Base-by-base conservation (phyloP, 306 rosid genomes). In the Sechiopsis laciniata region DNA sequence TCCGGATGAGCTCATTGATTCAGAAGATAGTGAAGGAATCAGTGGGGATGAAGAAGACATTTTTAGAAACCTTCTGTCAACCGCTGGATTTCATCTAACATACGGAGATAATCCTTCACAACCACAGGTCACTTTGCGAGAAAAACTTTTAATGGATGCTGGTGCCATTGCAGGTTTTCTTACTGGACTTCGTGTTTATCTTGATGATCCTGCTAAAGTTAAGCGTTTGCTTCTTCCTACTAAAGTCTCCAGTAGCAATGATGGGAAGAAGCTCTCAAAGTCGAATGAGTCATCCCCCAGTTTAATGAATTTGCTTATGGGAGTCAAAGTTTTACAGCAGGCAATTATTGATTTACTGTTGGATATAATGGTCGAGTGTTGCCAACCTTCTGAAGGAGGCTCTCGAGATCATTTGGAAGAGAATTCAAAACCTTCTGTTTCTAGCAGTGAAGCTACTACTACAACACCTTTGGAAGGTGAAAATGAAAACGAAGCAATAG, bases 341-440 rank as follows among this genome's bases (percentile, higher is more conserved):
- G 99, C 97, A 57, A 89, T 95, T 82, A 84, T 95, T 83, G 99
- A 95, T 83, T 88, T 95, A 76, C 92, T 95, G 75, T 78, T 95
- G 83, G 99, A 95, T 87, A 95, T 91, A 85, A 95, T 95, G 99
- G 97, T 95, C 2, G 96, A 91, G 77, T 95, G 99, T 82, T 95
- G 99, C 82, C 97, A 91, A 80, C 97, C 97, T 75, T 84, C 97
- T n/a, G 92, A 95, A 82, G 88, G 80, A 75, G 82, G 84, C 76
- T 85, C 86, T 74, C 55, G 79, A 75, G 96, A 89, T 72, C 86
- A 87, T 72, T 76, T 82, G 65, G 88, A 86, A 67, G 75, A 81
- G 71, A 86, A 83, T 86, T 81, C 81, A 24, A 91, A 95, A 77
- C 85, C 86, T 83, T 85, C 88, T 80, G 77, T 88, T 17, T 81